Conservation (phyloP, 352 stramenopile species). For the Pythium biforme region DNA sequence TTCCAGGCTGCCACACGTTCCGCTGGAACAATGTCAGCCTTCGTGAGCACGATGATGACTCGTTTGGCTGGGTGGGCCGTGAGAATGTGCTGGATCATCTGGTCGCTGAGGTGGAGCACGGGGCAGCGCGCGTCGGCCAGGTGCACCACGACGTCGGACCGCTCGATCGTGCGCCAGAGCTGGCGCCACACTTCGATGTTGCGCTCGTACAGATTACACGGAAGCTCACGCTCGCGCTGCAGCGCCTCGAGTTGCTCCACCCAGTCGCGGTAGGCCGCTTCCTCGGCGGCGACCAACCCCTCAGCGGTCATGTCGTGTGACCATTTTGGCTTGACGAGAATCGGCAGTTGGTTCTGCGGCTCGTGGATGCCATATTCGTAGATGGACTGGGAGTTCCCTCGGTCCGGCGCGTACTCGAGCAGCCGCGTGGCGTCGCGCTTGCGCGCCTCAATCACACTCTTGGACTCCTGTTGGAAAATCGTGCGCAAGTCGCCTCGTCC, state of each 20-base stretch:
- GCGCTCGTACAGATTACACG: constrained; percentile 73
- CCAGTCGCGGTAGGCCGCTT: constrained; percentile 58
- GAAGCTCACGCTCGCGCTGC: constrained; percentile 19
- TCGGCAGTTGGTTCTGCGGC: constrained; percentile 54
- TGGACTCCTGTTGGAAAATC: constrained; percentile 64
- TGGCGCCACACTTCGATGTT: constrained; percentile 85
- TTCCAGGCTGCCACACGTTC: constrained; percentile 92
- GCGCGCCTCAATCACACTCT: constrained; percentile 51
- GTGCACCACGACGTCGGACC: constrained; percentile 73
- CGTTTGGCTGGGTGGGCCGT: constrained; percentile 72
- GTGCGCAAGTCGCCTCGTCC: constrained; percentile 61
- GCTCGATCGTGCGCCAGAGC: constrained; percentile 80
- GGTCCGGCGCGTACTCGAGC: constrained; percentile 56
- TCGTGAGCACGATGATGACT: constrained; percentile 98
- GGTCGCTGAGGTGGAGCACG: constrained; percentile 69
- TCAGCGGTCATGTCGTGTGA: constrained; percentile 62
- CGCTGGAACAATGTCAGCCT: constrained; percentile 95
- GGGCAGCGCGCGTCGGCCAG: constrained; percentile 71
- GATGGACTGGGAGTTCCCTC: constrained; percentile 69
- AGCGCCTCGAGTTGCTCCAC: constrained; percentile 33
- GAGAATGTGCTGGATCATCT: constrained; percentile 51
- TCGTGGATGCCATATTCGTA: constrained; percentile 65
- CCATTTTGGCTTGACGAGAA: constrained; percentile 66
- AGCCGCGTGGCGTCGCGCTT: constrained; percentile 69
- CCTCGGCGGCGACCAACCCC: constrained; percentile 54